Percentiles rank a stretch among this genome's conserved stretches.
These are phyloP conservation scores for Sphagnum contortum DNA, from an alignment of 225 moss, liverwort and hornwort species.

Conservation along the genomic window DNA sequence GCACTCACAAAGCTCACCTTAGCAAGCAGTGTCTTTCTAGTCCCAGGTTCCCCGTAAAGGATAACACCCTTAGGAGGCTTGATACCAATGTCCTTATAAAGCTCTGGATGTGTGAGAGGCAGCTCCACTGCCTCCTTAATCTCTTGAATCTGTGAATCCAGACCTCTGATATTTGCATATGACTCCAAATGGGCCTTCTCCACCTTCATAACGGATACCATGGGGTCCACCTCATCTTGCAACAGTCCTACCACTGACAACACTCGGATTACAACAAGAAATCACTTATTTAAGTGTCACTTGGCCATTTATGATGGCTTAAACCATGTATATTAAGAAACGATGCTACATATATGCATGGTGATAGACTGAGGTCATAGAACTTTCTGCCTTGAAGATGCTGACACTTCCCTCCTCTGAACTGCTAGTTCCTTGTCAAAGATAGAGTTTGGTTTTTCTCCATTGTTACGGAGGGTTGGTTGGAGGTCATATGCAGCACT, in stretches of 20 bases:
- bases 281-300: neutral
- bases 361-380: neutral
- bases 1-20: slow-evolving; percentile 33
- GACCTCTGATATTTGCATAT: slow-evolving; percentile 92
- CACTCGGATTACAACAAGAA: slow-evolving; percentile 37
- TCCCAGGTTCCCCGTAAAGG: slow-evolving; percentile 93
- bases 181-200: slow-evolving; percentile 97
- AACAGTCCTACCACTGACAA: slow-evolving; percentile 86
- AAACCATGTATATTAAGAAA: neutral
- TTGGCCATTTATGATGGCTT: neutral
- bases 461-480: neutral
- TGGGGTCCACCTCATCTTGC: slow-evolving; percentile 97
- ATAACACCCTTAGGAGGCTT: slow-evolving; percentile 97
- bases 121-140: slow-evolving; percentile 98
- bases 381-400: no score
- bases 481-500: neutral
- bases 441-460: neutral
- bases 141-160: slow-evolving; percentile 97
- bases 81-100: slow-evolving; percentile 96
- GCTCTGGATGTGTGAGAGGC: slow-evolving; percentile 90
- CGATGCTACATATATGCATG: neutral
- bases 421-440: no score
- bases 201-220: slow-evolving; percentile 99
- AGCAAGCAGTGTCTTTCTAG: slow-evolving; percentile 92
- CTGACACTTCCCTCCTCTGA: no score